Conservation (phyloP, 768 basidiomycete genomes). For the Mycena crocata region DNA sequence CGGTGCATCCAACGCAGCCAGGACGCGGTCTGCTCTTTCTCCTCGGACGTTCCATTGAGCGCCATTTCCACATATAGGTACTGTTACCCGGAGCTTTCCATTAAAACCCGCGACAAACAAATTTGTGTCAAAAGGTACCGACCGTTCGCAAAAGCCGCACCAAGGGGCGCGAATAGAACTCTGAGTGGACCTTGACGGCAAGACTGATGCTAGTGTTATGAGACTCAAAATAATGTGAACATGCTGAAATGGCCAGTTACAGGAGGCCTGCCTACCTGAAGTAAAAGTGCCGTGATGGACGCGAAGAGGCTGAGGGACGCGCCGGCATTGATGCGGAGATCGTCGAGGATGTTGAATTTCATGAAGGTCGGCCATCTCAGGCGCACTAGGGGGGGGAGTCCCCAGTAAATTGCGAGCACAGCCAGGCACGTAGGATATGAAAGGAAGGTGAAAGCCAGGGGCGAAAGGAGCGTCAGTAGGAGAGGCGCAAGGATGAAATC, state of each 20-base stretch:
- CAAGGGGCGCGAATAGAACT: slow-evolving; percentile 21
- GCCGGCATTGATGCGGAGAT: slow-evolving; percentile 23
- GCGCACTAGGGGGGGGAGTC: slow-evolving; percentile 17
- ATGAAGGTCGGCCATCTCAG: slow-evolving; percentile 27
- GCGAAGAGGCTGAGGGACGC: slow-evolving; percentile 22
- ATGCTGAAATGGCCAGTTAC: background rate
- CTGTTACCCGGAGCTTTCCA: background rate
- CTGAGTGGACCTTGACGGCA: slow-evolving; percentile 24
- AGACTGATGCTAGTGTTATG: slow-evolving; percentile 28
- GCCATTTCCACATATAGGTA: slow-evolving; percentile 29
- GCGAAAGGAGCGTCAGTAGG: slow-evolving; percentile 1
- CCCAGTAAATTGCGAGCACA: slow-evolving; percentile 4
- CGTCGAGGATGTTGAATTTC: slow-evolving; percentile 17
- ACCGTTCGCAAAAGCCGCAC: slow-evolving; percentile 28
- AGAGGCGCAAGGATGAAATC: slow-evolving; percentile 1
- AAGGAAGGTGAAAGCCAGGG: slow-evolving; percentile 8
- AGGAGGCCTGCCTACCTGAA: slow-evolving; percentile 6
- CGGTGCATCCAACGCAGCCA: slow-evolving; percentile 32
- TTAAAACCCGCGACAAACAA: background rate
- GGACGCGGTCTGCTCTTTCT: slow-evolving; percentile 30
- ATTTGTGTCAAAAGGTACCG: background rate
- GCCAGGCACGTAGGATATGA: background rate
- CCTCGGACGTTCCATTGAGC: slow-evolving; percentile 31
- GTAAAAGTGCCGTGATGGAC: slow-evolving; percentile 19
- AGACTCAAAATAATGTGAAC: background rate